phyloP scores from a whole-genome alignment of 495 filamentous ascomycete species.

The Lasiosphaeria ovina region DNA sequence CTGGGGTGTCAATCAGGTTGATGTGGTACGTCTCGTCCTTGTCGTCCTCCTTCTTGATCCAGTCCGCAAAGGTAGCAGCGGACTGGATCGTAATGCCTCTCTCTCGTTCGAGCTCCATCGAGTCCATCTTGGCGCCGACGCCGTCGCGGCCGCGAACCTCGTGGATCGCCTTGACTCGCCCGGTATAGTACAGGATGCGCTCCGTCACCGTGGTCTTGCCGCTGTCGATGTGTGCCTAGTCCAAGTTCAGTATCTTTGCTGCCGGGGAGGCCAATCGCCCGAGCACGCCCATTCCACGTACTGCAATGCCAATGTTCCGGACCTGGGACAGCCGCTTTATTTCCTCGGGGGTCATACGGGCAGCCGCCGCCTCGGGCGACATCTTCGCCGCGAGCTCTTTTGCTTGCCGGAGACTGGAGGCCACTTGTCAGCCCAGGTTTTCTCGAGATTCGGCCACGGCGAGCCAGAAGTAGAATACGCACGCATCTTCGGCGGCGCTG shows the following conservation, averaged over 20 bases:
- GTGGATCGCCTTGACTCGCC: slow-evolving; percentile 93
- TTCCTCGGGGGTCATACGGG: slow-evolving; percentile 73
- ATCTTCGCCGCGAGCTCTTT: slow-evolving; percentile 44
- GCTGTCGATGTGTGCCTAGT: slow-evolving; percentile 94
- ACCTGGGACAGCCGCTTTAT: slow-evolving; percentile 71
- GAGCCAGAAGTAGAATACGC: slow-evolving; percentile 8
- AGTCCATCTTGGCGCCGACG: slow-evolving; percentile 99
- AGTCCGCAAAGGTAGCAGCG: slow-evolving; percentile 96
- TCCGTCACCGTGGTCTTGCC: slow-evolving; percentile 98
- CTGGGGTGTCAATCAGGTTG: slow-evolving; percentile 98
- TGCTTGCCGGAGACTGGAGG: slow-evolving; percentile 41
- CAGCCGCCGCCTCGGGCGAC: slow-evolving; percentile 44
- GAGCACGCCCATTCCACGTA: slow-evolving; percentile 41
- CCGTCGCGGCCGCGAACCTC: slow-evolving; percentile 95
- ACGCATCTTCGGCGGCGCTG: slow-evolving; percentile 38
- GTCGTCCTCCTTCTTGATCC: slow-evolving; percentile 75
- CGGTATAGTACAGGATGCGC: slow-evolving; percentile 97
- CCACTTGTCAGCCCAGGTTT: slow-evolving; percentile 2
- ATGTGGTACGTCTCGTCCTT: slow-evolving; percentile 91
- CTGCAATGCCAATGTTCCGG: slow-evolving; percentile 97
- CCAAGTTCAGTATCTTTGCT: slow-evolving; percentile 25
- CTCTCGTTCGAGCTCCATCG: slow-evolving; percentile 97
- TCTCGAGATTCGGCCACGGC: not conserved
- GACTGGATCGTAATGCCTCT: slow-evolving; percentile 99
- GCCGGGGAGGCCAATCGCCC: not conserved